These are phyloP conservation scores for Leishmania major DNA, from an alignment of 208 protist genomes.

Conservation along the genomic window DNA sequence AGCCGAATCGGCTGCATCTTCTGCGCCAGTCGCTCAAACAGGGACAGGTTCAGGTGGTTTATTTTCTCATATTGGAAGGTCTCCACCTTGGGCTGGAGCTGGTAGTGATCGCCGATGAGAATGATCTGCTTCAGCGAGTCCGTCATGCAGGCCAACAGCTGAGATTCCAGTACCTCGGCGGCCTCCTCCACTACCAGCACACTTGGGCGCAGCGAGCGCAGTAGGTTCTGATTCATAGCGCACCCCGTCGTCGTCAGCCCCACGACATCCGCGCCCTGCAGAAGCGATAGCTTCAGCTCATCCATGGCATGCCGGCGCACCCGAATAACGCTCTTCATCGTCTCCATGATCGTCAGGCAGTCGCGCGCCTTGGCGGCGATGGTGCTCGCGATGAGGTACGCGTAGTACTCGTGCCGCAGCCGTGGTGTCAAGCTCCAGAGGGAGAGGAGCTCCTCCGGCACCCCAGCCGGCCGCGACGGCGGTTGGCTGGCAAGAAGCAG, in stretches of 20 bases:
- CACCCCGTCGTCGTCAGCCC: conserved; percentile 94
- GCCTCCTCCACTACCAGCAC: conserved; percentile 95
- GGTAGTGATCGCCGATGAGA: conserved; percentile 93
- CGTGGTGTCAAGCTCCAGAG: conserved; percentile 84
- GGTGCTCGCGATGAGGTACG: conserved; percentile 77
- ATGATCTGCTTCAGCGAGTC: conserved; percentile 91
- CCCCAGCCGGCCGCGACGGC: conserved; percentile 44
- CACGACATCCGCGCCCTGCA: conserved; percentile 90
- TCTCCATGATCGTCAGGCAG: conserved; percentile 78
- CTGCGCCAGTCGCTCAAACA: conserved; percentile 88
- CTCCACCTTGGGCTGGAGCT: conserved; percentile 93
- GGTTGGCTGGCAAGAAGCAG: conserved; percentile 62
- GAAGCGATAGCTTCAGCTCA: conserved; percentile 73
- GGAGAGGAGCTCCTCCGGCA: conserved; percentile 77
- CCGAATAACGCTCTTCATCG: conserved; percentile 62
- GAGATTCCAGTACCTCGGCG: conserved; percentile 93
- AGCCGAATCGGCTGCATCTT: conserved; percentile 61
- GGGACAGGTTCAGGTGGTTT: conserved; percentile 87
- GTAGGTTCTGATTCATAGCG: conserved; percentile 89
- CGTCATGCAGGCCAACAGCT: conserved; percentile 92
- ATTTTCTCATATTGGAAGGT: conserved; percentile 89
- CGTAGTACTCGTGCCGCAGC: conserved; percentile 83
- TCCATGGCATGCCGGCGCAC: conserved; percentile 87
- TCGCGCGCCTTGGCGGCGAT: conserved; percentile 78
- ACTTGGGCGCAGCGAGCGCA: conserved; percentile 78